phyloP scores from a whole-genome alignment of 768 basidiomycete genomes.

The Lyophyllum shimeji region DNA sequence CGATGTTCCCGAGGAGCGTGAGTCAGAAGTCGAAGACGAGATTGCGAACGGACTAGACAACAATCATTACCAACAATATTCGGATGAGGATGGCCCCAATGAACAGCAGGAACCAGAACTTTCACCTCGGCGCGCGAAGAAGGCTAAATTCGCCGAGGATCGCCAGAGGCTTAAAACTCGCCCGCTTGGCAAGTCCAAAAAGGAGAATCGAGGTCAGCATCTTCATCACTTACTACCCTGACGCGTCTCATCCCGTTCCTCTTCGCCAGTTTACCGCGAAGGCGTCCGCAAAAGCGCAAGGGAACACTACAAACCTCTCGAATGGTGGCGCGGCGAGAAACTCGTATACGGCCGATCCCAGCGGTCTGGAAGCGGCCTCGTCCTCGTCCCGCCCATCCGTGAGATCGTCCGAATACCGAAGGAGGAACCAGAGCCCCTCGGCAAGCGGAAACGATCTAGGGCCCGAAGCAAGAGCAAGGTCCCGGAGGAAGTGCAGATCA shows the following conservation, averaged over 20 bases:
- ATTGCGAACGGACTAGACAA: slow-evolving; percentile 41
- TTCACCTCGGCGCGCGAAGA: slow-evolving; percentile 33
- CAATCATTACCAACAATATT: slow-evolving; percentile 28
- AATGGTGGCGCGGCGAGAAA: slow-evolving; percentile 93
- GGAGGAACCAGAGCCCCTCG: slow-evolving; percentile 32
- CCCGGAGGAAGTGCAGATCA: slow-evolving; percentile 41
- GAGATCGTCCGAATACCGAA: slow-evolving; percentile 55
- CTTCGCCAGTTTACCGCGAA: slow-evolving; percentile 33
- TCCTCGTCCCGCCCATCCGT: slow-evolving; percentile 61
- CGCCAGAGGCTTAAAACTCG: slow-evolving; percentile 19
- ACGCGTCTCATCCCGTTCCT: background rate
- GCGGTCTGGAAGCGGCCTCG: slow-evolving; percentile 37
- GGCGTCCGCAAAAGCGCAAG: slow-evolving; percentile 75
- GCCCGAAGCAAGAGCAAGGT: slow-evolving; percentile 58
- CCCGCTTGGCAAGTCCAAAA: slow-evolving; percentile 30
- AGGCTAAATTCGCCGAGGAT: slow-evolving; percentile 26
- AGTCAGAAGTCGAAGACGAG: slow-evolving; percentile 41
- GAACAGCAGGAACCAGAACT: slow-evolving; percentile 29
- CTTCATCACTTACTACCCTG: background rate
- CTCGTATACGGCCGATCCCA: slow-evolving; percentile 70
- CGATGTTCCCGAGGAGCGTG: slow-evolving; percentile 44
- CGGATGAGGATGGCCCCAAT: slow-evolving; percentile 31
- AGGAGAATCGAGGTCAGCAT: slow-evolving; percentile 39
- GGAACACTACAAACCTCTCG: slow-evolving; percentile 69
- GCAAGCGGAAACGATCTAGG: slow-evolving; percentile 41